phyloP scores from a whole-genome alignment of 1,139 yeast species.

The Eremothecium cymbalariae region DNA sequence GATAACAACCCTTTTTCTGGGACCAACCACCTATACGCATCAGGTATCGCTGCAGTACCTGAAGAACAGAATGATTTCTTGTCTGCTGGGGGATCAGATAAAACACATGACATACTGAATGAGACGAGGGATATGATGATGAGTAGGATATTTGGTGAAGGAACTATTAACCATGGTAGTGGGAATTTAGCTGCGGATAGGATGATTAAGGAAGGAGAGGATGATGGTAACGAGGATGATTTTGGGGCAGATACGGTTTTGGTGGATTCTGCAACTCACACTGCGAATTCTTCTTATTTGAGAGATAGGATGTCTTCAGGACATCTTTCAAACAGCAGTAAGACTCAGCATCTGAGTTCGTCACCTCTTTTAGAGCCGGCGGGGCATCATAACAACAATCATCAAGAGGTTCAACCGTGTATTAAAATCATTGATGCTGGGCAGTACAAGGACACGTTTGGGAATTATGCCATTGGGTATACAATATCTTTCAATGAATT shows the following conservation, averaged over 20 bases:
- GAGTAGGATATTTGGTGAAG: slow-evolving; percentile 11
- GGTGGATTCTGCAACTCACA: slow-evolving; percentile 1
- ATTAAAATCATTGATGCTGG: slow-evolving; percentile 29
- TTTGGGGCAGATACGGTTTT: slow-evolving; percentile 7
- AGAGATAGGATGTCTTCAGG: neutral
- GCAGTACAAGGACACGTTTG: slow-evolving; percentile 35
- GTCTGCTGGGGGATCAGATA: slow-evolving; percentile 3
- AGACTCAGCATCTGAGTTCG: slow-evolving; percentile 1
- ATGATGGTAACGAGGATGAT: neutral
- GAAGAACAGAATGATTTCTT: slow-evolving; percentile 15
- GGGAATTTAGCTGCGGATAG: neutral
- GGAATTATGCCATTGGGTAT: slow-evolving; percentile 70
- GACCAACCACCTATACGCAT: slow-evolving; percentile 36
- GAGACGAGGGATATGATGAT: slow-evolving; percentile 10
- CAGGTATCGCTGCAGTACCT: slow-evolving; percentile 32
- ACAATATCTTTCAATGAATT: slow-evolving; percentile 55
- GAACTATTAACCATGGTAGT: neutral
- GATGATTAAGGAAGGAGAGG: neutral
- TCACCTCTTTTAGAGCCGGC: slow-evolving; percentile 4
- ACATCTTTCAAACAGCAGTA: too few species aligned
- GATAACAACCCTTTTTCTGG: slow-evolving; percentile 43
- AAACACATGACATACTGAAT: slow-evolving; percentile 8
- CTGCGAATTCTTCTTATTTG: neutral
- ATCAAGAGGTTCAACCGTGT: slow-evolving; percentile 5
- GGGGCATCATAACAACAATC: slow-evolving; percentile 1